Evolutionary conservation across 1,284 basidiomycete species (phyloP).

Genomic region (Boletellus deceptivus): DNA sequence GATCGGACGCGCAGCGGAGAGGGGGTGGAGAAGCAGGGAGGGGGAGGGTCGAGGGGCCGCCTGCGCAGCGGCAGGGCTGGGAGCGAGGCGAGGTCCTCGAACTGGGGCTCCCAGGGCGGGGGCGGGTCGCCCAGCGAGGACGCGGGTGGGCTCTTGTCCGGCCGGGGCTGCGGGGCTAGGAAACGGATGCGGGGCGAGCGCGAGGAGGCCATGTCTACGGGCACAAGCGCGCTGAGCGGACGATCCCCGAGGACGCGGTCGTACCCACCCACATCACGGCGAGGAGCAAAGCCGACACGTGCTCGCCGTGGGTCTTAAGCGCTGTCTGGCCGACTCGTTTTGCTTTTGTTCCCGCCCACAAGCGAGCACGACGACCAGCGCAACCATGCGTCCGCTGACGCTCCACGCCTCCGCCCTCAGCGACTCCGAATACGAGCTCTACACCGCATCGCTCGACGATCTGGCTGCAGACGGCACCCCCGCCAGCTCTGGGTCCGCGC

Average conservation of each 20-base stretch:
- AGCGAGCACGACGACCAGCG: constrained; percentile 1
- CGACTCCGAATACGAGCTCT: constrained; percentile 64
- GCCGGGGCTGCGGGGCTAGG: neutral
- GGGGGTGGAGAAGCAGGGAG: constrained; percentile 29
- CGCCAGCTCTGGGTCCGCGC: neutral
- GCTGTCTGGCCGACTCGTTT: neutral
- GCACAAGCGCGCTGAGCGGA: neutral
- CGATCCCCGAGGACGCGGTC: neutral
- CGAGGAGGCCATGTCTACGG: constrained; percentile 18
- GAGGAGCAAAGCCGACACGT: constrained; percentile 12
- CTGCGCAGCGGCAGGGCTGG: constrained; percentile 1
- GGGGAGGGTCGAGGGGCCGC: constrained; percentile 33
- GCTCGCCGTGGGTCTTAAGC: constrained; percentile 2
- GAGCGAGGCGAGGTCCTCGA: constrained; percentile 20
- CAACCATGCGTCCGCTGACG: constrained; percentile 51
- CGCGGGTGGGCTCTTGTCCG: neutral
- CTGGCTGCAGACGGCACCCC: constrained; percentile 40
- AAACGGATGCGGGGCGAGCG: constrained; percentile 2
- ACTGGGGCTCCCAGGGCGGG: constrained; percentile 26
- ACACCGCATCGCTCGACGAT: constrained; percentile 59
- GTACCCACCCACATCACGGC: constrained; percentile 6
- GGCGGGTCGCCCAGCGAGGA: constrained; percentile 16
- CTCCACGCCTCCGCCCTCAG: constrained; percentile 74
- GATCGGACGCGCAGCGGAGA: constrained; percentile 31
- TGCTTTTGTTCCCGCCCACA: neutral